Evolutionary conservation across 2,329 filamentous ascomycete genomes (phyloP), one percentile per base, ranked within the genome.

Genomic region (Ophiostoma tasmaniense): DNA sequence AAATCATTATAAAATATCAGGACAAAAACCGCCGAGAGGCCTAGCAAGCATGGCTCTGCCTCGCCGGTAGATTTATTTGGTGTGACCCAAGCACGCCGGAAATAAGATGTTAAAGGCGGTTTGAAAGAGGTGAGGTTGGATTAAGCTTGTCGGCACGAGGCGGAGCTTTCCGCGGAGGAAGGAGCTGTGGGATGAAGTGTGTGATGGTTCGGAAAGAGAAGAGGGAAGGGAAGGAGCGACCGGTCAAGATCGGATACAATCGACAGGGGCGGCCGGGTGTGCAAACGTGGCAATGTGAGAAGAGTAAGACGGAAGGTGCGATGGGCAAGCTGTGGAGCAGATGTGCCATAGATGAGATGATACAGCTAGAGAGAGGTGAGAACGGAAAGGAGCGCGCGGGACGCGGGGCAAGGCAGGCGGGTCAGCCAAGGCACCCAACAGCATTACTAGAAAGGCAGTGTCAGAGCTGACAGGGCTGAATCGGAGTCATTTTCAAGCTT

Each of bases 301-400:
- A 55, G 50, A 55, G 22, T 55, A 25, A 25, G 50, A 55, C 50
- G 50, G 50, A 55, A 55, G 50, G 50, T 55, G 11, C 50, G n/a
- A 28, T 45, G 42, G 7, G 42, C n/a, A 17, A n/a, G 5, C n/a
- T 20, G 42, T 45, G 42, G 42, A 45, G 42, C 20, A 55, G 22
- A 55, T 25, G 13, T 55, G 50, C 8, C n/a, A 14, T 11, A 22
- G 50, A 55, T 22, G 50, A 55, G 50, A 55, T 55, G 22, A 55
- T 25, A 55, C n/a, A 55, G 50, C 50, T 13, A 55, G 50, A 55
- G 11, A 5, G 42, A 45, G 39, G 39, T 45, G 42, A n/a, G 17
- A 45, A 45, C 42, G 42, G 66, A 52, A 64, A 68, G 67, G 67
- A 52, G 66, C 10, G 59, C 35, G 35, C 61, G 55, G n/a, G 14